Percentiles rank a stretch among this genome's conserved stretches.
These are phyloP conservation scores for Fusarium chlamydosporum DNA, from an alignment of 2,329 filamentous ascomycete genomes.

Conservation along the genomic window DNA sequence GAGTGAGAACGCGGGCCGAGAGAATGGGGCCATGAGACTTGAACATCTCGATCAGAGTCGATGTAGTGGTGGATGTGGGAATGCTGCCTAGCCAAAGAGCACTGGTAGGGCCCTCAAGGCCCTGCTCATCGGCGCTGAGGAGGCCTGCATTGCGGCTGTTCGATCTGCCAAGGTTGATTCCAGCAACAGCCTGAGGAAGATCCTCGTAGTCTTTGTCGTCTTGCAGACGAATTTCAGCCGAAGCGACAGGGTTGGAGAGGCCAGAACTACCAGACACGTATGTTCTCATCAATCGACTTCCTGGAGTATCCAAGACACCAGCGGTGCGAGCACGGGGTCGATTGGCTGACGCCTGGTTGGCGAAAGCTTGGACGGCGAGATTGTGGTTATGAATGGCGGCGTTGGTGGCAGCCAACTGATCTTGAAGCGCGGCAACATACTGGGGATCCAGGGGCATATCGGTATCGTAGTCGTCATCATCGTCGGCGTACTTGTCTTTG, in stretches of 20 bases:
- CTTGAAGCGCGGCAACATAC: constrained; percentile 73
- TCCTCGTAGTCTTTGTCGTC: constrained; percentile 86
- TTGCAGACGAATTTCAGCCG: constrained; percentile 79
- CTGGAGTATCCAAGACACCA: constrained; percentile 86
- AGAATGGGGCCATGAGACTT: constrained; percentile 91
- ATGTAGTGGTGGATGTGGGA: constrained; percentile 95
- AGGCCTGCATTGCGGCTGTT: constrained; percentile 76
- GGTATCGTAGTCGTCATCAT: constrained; percentile 80
- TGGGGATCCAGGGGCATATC: constrained; percentile 68
- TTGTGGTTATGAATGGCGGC: constrained; percentile 90
- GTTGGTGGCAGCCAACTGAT: constrained; percentile 74
- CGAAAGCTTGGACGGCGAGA: constrained; percentile 91
- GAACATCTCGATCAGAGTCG: constrained; percentile 95
- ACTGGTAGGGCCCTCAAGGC: constrained; percentile 89
- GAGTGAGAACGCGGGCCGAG: constrained; percentile 92
- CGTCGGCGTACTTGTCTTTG: constrained; percentile 95
- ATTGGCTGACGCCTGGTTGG: constrained; percentile 83
- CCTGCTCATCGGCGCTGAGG: constrained; percentile 81
- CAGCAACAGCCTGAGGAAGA: constrained; percentile 84
- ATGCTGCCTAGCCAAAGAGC: constrained; percentile 98
- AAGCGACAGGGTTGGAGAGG: constrained; percentile 81
- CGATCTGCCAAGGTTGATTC: constrained; percentile 78
- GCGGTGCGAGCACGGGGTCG: constrained; percentile 92
- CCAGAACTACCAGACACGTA: constrained; percentile 80
- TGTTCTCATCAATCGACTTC: constrained; percentile 74